Conservation (phyloP, 495 filamentous ascomycete species). For the Podospora appendiculata region DNA sequence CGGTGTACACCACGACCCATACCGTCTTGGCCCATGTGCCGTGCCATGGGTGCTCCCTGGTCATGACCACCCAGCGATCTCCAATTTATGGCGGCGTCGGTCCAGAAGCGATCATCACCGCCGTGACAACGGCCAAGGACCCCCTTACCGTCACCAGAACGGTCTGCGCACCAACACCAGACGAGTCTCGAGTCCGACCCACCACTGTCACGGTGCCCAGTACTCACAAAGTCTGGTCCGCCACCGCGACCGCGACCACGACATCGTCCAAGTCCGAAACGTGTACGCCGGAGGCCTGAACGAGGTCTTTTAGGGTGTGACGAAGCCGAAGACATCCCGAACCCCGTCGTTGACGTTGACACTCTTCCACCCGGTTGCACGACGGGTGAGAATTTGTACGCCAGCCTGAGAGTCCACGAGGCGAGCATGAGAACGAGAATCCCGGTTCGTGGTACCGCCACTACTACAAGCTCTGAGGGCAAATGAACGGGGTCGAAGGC, state of each 20-base stretch:
- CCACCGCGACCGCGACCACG: neutral
- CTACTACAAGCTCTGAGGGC: too few species aligned
- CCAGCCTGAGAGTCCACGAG: neutral
- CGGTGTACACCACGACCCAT: neutral
- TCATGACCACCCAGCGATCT: neutral
- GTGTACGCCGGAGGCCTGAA: neutral
- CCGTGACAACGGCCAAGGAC: neutral
- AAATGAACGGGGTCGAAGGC: too few species aligned
- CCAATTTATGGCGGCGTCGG: neutral
- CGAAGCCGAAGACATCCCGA: neutral
- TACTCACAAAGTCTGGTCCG: neutral
- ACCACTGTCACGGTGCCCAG: neutral
- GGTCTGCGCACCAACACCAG: neutral
- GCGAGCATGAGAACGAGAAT: neutral
- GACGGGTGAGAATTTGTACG: neutral
- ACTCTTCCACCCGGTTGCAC: neutral
- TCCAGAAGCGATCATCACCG: neutral
- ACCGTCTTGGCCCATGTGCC: neutral
- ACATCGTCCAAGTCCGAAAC: neutral
- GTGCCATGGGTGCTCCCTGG: neutral
- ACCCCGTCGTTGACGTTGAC: neutral
- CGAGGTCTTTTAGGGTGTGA: neutral
- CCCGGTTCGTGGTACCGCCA: neutral
- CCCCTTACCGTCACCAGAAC: neutral
- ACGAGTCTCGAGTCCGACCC: neutral